These are phyloP conservation scores for Gypsophila paniculata DNA, from an alignment of 179 eudicot species.

Conservation along the genomic window DNA sequence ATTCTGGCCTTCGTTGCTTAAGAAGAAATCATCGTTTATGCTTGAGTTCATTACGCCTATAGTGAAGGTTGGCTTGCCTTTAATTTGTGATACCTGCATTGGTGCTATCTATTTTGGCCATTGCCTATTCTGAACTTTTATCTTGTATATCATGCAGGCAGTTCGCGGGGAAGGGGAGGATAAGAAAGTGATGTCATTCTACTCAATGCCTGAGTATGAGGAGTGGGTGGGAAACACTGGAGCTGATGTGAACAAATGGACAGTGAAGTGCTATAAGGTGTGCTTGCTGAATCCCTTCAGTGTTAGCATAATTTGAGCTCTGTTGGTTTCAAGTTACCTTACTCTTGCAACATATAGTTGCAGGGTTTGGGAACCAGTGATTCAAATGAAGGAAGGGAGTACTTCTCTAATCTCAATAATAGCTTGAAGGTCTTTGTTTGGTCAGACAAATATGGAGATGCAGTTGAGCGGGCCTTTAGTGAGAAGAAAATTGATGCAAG, in stretches of 20 bases:
- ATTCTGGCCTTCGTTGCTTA: constrained; percentile 89
- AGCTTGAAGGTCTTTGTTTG: constrained; percentile 75
- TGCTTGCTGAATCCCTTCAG: not conserved
- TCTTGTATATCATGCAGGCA: constrained; percentile 38
- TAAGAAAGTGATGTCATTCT: constrained; percentile 46
- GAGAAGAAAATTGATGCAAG: constrained; percentile 94
- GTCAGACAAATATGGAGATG: constrained; percentile 74
- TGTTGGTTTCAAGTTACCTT: not conserved
- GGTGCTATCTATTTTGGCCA: not conserved
- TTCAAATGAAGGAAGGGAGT: constrained; percentile 67
- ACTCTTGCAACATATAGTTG: not conserved
- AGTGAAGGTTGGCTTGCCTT: constrained; percentile 51
- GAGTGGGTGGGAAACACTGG: constrained; percentile 55
- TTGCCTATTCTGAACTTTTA: not conserved
- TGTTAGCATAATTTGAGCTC: no score
- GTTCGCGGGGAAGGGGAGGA: constrained; percentile 31
- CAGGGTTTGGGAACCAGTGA: constrained; percentile 97
- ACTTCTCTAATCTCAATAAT: constrained; percentile 52
- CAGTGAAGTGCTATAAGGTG: constrained; percentile 69
- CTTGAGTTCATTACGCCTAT: constrained; percentile 84
- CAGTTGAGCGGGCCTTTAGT: constrained; percentile 94
- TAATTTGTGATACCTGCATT: not conserved
- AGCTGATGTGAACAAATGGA: constrained; percentile 52
- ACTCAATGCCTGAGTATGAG: constrained; percentile 83
- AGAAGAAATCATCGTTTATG: constrained; percentile 70